These are phyloP conservation scores for Lactarius indigo DNA, from an alignment of 768 basidiomycete genomes.

Conservation along the genomic window DNA sequence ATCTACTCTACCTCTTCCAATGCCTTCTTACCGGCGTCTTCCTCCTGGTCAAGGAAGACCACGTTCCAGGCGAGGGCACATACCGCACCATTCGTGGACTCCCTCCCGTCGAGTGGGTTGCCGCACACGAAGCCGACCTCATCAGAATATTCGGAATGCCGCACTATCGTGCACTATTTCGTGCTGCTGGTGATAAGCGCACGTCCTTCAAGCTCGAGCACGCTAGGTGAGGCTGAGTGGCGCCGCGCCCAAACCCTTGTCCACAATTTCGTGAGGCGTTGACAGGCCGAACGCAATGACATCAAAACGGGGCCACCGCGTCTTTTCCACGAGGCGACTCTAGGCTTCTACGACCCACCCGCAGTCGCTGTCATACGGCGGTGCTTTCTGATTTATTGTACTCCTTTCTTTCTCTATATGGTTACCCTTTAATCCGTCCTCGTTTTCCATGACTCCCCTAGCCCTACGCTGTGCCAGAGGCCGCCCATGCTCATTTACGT, in stretches of 20 bases:
- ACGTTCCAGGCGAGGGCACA: slow-evolving; percentile 56
- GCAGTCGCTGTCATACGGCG: slow-evolving; percentile 10
- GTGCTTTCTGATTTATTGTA: slow-evolving; percentile 14
- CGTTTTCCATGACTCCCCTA: slow-evolving; percentile 9
- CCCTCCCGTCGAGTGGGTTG: slow-evolving; percentile 75
- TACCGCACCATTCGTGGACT: slow-evolving; percentile 75
- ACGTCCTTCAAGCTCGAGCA: slow-evolving; percentile 74
- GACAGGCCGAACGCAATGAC: slow-evolving; percentile 23
- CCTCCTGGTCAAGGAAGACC: slow-evolving; percentile 67
- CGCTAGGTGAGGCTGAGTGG: slow-evolving; percentile 30
- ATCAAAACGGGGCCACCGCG: slow-evolving; percentile 28
- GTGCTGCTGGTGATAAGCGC: slow-evolving; percentile 67
- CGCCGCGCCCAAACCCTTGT: slow-evolving; percentile 22
- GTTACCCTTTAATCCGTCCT: slow-evolving; percentile 11
- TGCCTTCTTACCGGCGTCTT: slow-evolving; percentile 42
- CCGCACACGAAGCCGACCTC: slow-evolving; percentile 61
- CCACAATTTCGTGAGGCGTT: slow-evolving; percentile 24
- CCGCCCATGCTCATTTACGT: slow-evolving; percentile 17
- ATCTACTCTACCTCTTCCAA: slow-evolving; percentile 39
- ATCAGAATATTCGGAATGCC: slow-evolving; percentile 69
- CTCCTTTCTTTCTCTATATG: neutral
- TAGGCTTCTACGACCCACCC: slow-evolving; percentile 18
- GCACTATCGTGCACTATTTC: slow-evolving; percentile 69
- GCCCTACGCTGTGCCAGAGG: slow-evolving; percentile 12
- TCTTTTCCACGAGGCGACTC: slow-evolving; percentile 26